Evolutionary conservation across 768 basidiomycete species (phyloP).

Genomic region (Tricholoma matsutake): DNA sequence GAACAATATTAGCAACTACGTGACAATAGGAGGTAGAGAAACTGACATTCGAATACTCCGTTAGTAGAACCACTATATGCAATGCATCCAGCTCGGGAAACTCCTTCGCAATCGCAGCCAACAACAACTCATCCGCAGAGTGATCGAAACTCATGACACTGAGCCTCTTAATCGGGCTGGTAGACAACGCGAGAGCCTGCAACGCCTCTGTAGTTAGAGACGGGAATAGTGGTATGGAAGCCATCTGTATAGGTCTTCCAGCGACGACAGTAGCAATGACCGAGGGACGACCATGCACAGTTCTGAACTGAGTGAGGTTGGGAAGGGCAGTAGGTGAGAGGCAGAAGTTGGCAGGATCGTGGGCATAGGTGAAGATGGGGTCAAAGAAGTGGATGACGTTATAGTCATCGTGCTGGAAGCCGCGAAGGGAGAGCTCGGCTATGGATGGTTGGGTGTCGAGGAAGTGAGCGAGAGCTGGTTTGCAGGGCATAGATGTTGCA

Average conservation of each 20-base stretch:
- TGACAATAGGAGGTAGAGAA: neutral
- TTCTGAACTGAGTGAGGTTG: conserved; percentile 46
- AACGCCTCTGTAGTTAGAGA: conserved; percentile 38
- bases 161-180: conserved; percentile 41
- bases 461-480: conserved; percentile 44
- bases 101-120: conserved; percentile 39
- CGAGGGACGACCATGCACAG: conserved; percentile 47
- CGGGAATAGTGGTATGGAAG: conserved; percentile 51
- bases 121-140: conserved; percentile 42
- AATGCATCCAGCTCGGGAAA: conserved; percentile 54
- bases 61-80: conserved; percentile 55
- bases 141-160: conserved; percentile 61
- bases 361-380: conserved; percentile 10
- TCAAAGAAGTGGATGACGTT: conserved; percentile 23
- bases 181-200: conserved; percentile 38
- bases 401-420: conserved; percentile 36
- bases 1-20: neutral
- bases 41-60: conserved; percentile 46
- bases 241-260: conserved; percentile 46
- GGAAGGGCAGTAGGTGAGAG: conserved; percentile 45
- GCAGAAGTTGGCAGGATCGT: conserved; percentile 20
- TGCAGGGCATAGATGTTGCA: conserved; percentile 56
- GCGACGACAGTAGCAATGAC: conserved; percentile 44
- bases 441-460: conserved; percentile 48
- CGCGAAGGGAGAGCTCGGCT: conserved; percentile 53